phyloP scores from a whole-genome alignment of 1,284 basidiomycete species.

The Moesziomyces sp. region DNA sequence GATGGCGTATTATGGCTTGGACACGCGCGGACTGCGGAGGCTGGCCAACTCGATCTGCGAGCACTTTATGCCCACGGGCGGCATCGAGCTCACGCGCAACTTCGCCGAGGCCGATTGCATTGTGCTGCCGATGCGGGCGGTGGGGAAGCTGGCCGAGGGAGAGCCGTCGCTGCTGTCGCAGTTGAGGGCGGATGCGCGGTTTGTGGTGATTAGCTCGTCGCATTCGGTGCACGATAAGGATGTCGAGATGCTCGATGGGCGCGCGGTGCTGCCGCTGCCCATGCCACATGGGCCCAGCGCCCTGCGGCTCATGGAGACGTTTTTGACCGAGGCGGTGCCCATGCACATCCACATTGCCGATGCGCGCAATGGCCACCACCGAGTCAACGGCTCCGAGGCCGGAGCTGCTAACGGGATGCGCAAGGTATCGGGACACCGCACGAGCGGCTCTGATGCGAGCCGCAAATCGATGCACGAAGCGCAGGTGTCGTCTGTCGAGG shows the following conservation, averaged over 20 bases:
- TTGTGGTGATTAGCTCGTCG: slow-evolving; percentile 27
- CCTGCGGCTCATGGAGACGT: slow-evolving; percentile 42
- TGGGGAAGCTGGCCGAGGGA: slow-evolving; percentile 13
- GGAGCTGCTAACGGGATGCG: slow-evolving; percentile 4
- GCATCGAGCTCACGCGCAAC: slow-evolving; percentile 28
- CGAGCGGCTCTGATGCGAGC: neutral
- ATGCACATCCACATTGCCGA: slow-evolving; percentile 21
- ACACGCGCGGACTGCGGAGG: slow-evolving; percentile 36
- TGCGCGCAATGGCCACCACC: slow-evolving; percentile 11
- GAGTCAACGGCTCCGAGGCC: slow-evolving; percentile 16
- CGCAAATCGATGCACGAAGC: neutral
- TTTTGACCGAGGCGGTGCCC: slow-evolving; percentile 40
- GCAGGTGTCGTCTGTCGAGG: slow-evolving; percentile 1
- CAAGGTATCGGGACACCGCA: slow-evolving; percentile 12
- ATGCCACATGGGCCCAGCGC: slow-evolving; percentile 52
- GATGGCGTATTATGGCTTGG: slow-evolving; percentile 30
- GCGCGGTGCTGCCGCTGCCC: slow-evolving; percentile 30
- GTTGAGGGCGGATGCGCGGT: slow-evolving; percentile 27
- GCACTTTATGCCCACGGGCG: slow-evolving; percentile 25
- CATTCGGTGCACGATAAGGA: slow-evolving; percentile 11
- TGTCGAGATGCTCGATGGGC: slow-evolving; percentile 27
- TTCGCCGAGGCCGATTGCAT: slow-evolving; percentile 40
- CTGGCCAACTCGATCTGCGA: slow-evolving; percentile 33
- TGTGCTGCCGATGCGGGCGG: slow-evolving; percentile 22
- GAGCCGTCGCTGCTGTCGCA: slow-evolving; percentile 11